Base-by-base conservation (phyloP, 257 asterid species). In the Vinca minor region DNA sequence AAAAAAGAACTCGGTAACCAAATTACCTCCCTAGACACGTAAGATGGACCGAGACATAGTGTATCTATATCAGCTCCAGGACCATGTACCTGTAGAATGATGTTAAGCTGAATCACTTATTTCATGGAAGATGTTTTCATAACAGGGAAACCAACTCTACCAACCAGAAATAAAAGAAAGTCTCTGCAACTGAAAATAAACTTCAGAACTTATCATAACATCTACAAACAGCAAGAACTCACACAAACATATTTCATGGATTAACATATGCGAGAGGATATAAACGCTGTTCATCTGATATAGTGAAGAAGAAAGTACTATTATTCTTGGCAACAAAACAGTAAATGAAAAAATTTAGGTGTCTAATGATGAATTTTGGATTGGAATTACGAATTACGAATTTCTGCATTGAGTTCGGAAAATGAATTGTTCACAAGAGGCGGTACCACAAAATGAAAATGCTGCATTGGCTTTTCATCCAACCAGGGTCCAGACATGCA, bases 11-110 rank as follows among this genome's bases (percentile, higher is more conserved):
- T 47, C n/a, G 14, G 25, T 38, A 12, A 31, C 12, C 38, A 52
- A 31, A 14, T 71, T 68, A 77, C 83, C 75, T 78, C 69, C 62
- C 80, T 69, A 55, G 70, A 75, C 72, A 69, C 78, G 15, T 78
- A 78, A 4, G 76, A 71, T n/a, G 83, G 83, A 18, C 83, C 83
- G 42, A 78, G 47, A 68, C 83, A 78, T 41, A 78, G 44, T 4
- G 83, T 67, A 18, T 78, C 83, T 25, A 78, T 71, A 61, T 75
- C 83, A 57, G 83, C 68, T 38, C 78, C 80, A 48, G 83, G 83
- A 48, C 80, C 83, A 63, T 71, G 75, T 25, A 78, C 83, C 83
- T 78, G 31, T 21, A 61, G 71, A 14, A 29, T 21, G 38, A 50
- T 32, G 48, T 54, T 39, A 42, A 23, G 47, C 47, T 42, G 14